These are phyloP conservation scores for Plantago lanceolata DNA, from an alignment of 305 asterid species.

Conservation along the genomic window DNA sequence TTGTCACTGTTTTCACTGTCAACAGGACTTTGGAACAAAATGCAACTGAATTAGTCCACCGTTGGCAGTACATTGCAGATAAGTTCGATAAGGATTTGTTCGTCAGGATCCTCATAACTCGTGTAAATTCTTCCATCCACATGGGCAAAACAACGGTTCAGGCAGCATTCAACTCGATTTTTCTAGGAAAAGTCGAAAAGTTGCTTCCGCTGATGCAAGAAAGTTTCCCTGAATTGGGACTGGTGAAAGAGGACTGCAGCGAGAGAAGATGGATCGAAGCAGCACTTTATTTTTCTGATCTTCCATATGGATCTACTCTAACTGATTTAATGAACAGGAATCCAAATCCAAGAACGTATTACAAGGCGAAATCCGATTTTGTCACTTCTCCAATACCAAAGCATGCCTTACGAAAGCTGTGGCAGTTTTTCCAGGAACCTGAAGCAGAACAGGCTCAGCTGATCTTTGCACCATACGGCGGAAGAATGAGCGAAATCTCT, in stretches of 20 bases:
- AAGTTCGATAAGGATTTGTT: constrained; percentile 31
- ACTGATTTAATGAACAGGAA: constrained; percentile 26
- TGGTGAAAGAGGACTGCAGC: constrained; percentile 31
- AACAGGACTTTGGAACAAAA: constrained; percentile 32
- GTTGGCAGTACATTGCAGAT: constrained; percentile 31
- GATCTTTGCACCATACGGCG: constrained; percentile 38
- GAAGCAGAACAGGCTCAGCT: constrained; percentile 32
- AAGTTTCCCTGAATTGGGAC: constrained; percentile 38
- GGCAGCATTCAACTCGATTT: constrained; percentile 34
- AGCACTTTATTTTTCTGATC: constrained; percentile 33
- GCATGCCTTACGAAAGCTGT: constrained; percentile 28
- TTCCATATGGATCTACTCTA: constrained; percentile 33
- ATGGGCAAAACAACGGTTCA: constrained; percentile 25
- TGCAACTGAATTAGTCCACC: constrained; percentile 31
- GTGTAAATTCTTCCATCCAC: neutral
- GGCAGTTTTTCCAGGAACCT: constrained; percentile 28
- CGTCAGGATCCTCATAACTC: constrained; percentile 27
- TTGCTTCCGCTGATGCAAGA: constrained; percentile 30
- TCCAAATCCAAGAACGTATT: constrained; percentile 34
- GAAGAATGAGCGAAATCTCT: constrained; percentile 36
- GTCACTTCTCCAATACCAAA: constrained; percentile 32
- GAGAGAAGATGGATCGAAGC: constrained; percentile 38
- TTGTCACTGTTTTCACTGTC: constrained; percentile 35
- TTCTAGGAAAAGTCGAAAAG: constrained; percentile 29
- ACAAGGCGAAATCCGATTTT: constrained; percentile 43